phyloP scores from a whole-genome alignment of 176 grass and related monocot species.

The Oryza punctata region DNA sequence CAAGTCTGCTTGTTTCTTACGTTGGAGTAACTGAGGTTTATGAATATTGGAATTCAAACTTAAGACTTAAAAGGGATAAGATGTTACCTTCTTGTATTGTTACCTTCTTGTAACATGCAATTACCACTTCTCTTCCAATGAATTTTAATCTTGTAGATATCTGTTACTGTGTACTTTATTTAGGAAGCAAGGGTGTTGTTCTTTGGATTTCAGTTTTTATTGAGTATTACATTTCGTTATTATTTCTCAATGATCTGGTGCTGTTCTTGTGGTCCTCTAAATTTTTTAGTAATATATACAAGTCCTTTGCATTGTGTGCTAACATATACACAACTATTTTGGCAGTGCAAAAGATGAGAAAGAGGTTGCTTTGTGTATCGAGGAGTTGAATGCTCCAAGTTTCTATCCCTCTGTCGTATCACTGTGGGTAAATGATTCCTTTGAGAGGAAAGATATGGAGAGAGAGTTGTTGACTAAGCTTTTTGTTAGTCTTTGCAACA shows the following conservation, averaged over 20 bases:
- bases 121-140: background rate
- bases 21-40: background rate
- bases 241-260: background rate
- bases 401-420: constrained; percentile 84
- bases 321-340: constrained; percentile 36
- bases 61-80: background rate
- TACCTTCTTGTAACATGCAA: too few species aligned
- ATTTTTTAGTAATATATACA: background rate
- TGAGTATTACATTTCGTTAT: background rate
- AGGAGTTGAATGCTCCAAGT: constrained; percentile 85
- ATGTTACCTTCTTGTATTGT: background rate
- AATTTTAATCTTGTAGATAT: background rate
- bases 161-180: background rate
- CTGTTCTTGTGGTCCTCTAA: background rate
- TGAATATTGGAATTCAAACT: constrained; percentile 12
- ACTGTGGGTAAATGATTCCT: constrained; percentile 91
- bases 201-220: background rate
- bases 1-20: background rate
- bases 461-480: constrained; percentile 85
- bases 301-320: constrained; percentile 27
- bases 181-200: background rate
- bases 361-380: constrained; percentile 85
- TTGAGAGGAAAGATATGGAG: constrained; percentile 87
- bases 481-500: constrained; percentile 75
- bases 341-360: constrained; percentile 83